Evolutionary conservation across 2,329 filamentous ascomycete species (phyloP).

Genomic region (Colletotrichum sojae): DNA sequence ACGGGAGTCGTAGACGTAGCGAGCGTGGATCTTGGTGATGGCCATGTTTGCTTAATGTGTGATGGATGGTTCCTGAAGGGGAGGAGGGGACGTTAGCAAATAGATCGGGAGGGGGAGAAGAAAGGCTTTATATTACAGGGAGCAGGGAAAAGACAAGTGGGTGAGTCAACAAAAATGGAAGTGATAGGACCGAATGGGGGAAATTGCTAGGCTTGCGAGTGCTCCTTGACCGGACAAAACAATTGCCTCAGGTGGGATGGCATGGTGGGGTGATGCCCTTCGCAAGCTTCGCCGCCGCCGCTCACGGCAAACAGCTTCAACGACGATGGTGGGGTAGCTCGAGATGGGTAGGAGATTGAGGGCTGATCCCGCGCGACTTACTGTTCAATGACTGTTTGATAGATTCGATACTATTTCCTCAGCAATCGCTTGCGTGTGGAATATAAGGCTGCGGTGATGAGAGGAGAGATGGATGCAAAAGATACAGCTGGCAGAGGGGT

Average conservation of each 20-base stretch:
- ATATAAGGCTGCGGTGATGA: constrained; percentile 26
- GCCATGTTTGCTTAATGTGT: constrained; percentile 76
- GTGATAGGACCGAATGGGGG: constrained; percentile 40
- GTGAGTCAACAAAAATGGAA: constrained; percentile 39
- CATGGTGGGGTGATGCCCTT: constrained; percentile 39
- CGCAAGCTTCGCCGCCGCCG: constrained; percentile 27
- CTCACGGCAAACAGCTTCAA: constrained; percentile 15
- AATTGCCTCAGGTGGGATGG: constrained; percentile 42
- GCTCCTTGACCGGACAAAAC: constrained; percentile 39
- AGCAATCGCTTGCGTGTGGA: constrained; percentile 24
- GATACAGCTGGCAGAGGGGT: constrained; percentile 20
- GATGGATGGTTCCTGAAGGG: constrained; percentile 30
- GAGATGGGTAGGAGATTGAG: background rate
- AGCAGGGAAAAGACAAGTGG: constrained; percentile 35
- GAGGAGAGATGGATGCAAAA: constrained; percentile 6
- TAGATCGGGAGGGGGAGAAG: constrained; percentile 21
- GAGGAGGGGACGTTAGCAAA: constrained; percentile 19
- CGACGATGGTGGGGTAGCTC: constrained; percentile 4
- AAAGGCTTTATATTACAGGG: constrained; percentile 37
- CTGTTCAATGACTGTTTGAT: constrained; percentile 19
- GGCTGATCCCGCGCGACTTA: constrained; percentile 10
- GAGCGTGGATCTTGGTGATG: constrained; percentile 90
- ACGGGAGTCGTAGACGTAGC: constrained; percentile 98
- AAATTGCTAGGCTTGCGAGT: constrained; percentile 40
- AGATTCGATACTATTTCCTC: constrained; percentile 10